Evolutionary conservation across 179 eudicot genomes (phyloP).

Genomic region (Camellia oleifera): DNA sequence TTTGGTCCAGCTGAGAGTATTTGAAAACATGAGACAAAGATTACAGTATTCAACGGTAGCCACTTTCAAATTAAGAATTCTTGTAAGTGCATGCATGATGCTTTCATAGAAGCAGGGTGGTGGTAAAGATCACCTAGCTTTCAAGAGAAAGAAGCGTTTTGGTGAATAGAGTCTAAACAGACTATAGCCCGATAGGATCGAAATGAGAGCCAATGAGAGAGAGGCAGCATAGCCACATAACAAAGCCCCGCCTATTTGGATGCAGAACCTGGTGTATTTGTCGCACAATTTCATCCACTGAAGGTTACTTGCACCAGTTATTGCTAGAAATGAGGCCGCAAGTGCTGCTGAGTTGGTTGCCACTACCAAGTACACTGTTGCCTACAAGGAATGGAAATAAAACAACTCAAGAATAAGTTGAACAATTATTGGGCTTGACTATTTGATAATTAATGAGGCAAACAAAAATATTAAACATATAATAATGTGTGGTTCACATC

Average conservation of each 20-base stretch:
- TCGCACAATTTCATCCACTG: slow-evolving; percentile 78
- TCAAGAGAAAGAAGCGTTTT: slow-evolving; percentile 30
- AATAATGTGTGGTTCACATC: no score
- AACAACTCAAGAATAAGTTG: background rate
- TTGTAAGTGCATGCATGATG: background rate
- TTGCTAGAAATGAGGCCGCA: slow-evolving; percentile 48
- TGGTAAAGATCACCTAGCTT: slow-evolving; percentile 4
- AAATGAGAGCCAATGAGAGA: slow-evolving; percentile 36
- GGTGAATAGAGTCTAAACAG: slow-evolving; percentile 54
- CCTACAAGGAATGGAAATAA: slow-evolving; percentile 28
- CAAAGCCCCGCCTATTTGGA: slow-evolving; percentile 55
- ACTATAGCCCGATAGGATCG: slow-evolving; percentile 60
- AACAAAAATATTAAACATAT: no score
- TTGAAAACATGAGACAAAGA: no score
- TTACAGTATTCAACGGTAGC: no score
- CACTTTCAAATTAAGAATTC: no score
- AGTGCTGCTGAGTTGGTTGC: slow-evolving; percentile 51
- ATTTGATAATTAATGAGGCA: no score
- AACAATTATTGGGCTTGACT: background rate
- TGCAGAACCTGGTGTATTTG: slow-evolving; percentile 56
- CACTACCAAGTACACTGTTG: slow-evolving; percentile 52
- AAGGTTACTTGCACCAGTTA: slow-evolving; percentile 53
- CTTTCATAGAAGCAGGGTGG: background rate
- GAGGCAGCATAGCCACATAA: slow-evolving; percentile 42
- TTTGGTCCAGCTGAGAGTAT: no score